These are phyloP conservation scores for Syzygium aromaticum DNA, from an alignment of 345 rosid species.

Conservation along the genomic window DNA sequence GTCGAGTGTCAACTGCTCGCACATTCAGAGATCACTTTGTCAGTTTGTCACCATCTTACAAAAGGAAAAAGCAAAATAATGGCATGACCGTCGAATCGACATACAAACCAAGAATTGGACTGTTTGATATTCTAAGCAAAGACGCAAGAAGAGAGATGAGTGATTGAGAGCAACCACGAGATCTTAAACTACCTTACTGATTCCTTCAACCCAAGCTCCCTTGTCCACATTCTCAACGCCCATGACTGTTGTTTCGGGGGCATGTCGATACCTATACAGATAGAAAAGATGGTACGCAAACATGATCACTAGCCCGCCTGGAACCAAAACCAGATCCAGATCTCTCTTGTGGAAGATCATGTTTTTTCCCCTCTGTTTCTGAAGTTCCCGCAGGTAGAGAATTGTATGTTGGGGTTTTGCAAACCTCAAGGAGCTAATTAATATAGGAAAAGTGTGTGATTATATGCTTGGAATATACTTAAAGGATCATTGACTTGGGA, in stretches of 20 bases:
- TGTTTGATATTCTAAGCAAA: neutral
- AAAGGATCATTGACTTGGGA: neutral
- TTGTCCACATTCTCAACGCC: constrained; percentile 66
- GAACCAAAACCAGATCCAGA: constrained; percentile 68
- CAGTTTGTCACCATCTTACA: neutral
- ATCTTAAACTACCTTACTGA: constrained; percentile 34
- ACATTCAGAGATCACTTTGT: neutral
- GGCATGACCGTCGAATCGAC: neutral
- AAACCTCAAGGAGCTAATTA: neutral
- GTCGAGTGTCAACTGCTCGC: constrained; percentile 18
- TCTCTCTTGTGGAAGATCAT: constrained; percentile 26
- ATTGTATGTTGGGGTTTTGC: neutral
- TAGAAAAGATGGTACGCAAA: constrained; percentile 50
- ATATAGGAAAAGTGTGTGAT: neutral
- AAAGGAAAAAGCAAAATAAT: neutral
- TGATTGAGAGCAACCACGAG: neutral
- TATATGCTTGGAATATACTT: neutral
- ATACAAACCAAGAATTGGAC: no score
- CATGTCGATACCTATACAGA: constrained; percentile 46
- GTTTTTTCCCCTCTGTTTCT: neutral
- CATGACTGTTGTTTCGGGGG: constrained; percentile 50
- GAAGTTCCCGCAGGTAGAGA: neutral
- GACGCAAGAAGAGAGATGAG: neutral
- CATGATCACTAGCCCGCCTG: constrained; percentile 48
- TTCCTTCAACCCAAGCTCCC: constrained; percentile 68